phyloP scores from a whole-genome alignment of 2,329 filamentous ascomycete genomes.

The Penicillium sp. region DNA sequence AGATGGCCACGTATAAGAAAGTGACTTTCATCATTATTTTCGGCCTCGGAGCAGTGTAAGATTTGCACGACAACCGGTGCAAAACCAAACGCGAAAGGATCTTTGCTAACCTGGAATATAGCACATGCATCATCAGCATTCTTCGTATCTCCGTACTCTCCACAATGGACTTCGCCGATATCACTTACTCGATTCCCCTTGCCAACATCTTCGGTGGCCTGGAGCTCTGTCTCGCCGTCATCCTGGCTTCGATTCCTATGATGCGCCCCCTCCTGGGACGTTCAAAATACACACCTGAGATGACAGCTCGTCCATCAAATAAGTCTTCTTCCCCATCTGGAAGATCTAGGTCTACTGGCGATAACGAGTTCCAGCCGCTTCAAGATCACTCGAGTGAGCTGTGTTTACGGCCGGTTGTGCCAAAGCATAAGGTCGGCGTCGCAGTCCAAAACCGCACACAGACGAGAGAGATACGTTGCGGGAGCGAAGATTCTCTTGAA shows the following conservation, averaged over 20 bases:
- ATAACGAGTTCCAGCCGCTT: slow-evolving; percentile 28
- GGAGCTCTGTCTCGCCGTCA: slow-evolving; percentile 44
- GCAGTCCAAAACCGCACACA: background rate
- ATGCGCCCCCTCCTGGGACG: slow-evolving; percentile 42
- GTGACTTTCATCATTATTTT: slow-evolving; percentile 25
- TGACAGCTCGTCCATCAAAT: slow-evolving; percentile 13
- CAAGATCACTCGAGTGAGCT: slow-evolving; percentile 33
- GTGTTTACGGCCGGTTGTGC: slow-evolving; percentile 24
- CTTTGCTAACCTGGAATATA: slow-evolving; percentile 10
- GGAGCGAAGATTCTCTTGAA: background rate
- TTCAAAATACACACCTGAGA: slow-evolving; percentile 17
- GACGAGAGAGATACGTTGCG: background rate
- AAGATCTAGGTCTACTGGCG: slow-evolving; percentile 4
- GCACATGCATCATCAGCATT: slow-evolving; percentile 38
- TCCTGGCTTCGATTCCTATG: slow-evolving; percentile 44
- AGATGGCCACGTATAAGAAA: slow-evolving; percentile 28
- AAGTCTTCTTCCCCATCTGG: slow-evolving; percentile 3
- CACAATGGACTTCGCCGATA: slow-evolving; percentile 36
- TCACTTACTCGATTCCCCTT: slow-evolving; percentile 37
- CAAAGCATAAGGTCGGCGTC: slow-evolving; percentile 16
- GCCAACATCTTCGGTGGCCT: slow-evolving; percentile 41
- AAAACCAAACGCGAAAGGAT: background rate
- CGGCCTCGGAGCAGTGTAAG: slow-evolving; percentile 26
- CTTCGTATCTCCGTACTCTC: slow-evolving; percentile 39
- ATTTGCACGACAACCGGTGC: background rate